Percentiles rank a stretch among this genome's conserved stretches.
These are phyloP conservation scores for Emmonsiellopsis sp. DNA, from an alignment of 2,329 filamentous ascomycete genomes.

Conservation along the genomic window DNA sequence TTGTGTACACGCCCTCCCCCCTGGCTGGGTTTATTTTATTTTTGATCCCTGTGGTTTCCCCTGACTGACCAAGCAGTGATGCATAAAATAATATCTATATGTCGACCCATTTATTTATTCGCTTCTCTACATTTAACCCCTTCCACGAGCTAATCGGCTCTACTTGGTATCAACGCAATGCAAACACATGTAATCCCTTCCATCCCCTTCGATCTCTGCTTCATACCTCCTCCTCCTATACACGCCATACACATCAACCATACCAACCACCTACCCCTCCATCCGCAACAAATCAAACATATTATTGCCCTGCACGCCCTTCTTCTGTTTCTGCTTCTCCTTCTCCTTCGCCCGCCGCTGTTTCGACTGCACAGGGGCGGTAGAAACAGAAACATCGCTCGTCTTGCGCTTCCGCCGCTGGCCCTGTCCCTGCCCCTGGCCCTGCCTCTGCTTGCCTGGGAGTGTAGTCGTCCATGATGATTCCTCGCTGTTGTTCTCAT, in stretches of 20 bases:
- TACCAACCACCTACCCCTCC: neutral
- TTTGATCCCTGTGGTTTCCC: no score
- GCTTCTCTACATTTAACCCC: no score
- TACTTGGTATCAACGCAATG: no score
- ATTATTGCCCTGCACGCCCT: neutral
- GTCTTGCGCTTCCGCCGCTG: neutral
- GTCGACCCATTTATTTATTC: neutral
- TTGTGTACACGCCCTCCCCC: no score
- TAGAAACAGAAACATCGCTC: neutral
- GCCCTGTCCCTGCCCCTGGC: no score
- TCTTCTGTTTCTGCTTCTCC: neutral
- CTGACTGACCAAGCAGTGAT: no score
- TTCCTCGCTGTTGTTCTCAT: neutral
- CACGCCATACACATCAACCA: neutral
- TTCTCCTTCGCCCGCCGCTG: conserved; percentile 9
- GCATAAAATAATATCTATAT: no score
- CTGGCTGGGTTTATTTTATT: no score
- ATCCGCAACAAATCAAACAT: conserved; percentile 7
- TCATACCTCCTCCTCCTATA: no score
- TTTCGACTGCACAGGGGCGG: neutral
- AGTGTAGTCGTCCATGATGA: neutral
- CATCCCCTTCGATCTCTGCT: no score
- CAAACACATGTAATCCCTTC: no score
- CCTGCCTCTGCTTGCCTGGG: neutral
- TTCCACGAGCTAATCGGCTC: no score